These are phyloP conservation scores for Crucihimalaya himalaica DNA, from an alignment of 345 rosid genomes.

Conservation along the genomic window DNA sequence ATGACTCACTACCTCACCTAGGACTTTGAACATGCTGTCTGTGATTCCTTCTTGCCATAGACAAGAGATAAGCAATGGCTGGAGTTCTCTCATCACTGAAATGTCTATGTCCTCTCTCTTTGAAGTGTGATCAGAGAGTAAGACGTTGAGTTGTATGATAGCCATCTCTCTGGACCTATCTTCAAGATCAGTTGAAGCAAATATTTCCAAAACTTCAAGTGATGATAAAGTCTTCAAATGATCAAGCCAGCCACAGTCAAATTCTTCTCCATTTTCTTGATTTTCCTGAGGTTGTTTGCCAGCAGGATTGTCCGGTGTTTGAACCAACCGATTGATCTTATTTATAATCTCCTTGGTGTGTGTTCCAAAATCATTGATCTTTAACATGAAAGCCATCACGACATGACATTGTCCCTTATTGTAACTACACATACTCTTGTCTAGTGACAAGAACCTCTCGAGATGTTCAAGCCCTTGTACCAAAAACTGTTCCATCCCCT, in stretches of 20 bases:
- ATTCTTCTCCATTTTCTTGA: background rate
- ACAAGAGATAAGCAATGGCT: slow-evolving; percentile 14
- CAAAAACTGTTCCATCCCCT: slow-evolving; percentile 5
- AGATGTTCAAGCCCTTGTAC: slow-evolving; percentile 2
- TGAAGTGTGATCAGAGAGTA: background rate
- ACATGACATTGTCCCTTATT: background rate
- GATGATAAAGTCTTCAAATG: background rate
- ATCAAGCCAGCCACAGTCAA: background rate
- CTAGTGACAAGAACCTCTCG: background rate
- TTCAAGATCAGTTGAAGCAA: background rate
- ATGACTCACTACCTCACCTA: background rate
- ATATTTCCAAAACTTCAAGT: background rate
- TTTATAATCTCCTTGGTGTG: background rate
- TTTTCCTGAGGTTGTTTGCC: background rate
- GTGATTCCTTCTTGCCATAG: background rate
- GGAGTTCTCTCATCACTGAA: background rate
- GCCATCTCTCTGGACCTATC: background rate
- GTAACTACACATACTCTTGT: background rate
- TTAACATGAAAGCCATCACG: background rate
- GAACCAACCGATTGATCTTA: slow-evolving; percentile 11
- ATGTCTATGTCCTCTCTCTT: background rate
- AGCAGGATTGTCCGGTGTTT: background rate
- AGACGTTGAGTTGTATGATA: background rate
- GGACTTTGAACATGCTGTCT: background rate
- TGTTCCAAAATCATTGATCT: background rate